Evolutionary conservation across 2,329 filamentous ascomycete species (phyloP).

Genomic region (Paecilomyces niveus): DNA sequence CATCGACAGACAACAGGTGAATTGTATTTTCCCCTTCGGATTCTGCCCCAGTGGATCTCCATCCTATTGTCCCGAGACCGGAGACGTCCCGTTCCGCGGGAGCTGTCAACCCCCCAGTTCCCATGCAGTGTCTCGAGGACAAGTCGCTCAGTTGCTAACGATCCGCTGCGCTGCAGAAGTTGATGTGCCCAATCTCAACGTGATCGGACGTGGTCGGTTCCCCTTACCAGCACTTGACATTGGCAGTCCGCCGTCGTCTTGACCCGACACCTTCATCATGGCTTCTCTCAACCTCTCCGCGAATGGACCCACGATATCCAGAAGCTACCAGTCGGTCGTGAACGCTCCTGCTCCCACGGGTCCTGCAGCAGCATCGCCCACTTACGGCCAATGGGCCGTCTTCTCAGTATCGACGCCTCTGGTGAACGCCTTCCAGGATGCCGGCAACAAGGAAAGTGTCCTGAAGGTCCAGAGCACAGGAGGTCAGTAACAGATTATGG

Average conservation of each 20-base stretch:
- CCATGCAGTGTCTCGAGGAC: background rate
- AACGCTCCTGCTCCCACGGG: slow-evolving; percentile 53
- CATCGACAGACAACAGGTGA: background rate
- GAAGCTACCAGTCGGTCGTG: slow-evolving; percentile 65
- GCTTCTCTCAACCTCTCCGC: slow-evolving; percentile 72
- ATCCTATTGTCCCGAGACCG: background rate
- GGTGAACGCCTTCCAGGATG: slow-evolving; percentile 85
- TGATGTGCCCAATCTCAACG: background rate
- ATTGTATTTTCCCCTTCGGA: background rate
- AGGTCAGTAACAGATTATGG: slow-evolving; percentile 47
- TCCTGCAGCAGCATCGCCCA: slow-evolving; percentile 60
- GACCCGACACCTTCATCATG: slow-evolving; percentile 45
- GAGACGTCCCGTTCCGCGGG: background rate
- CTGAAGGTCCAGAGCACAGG: slow-evolving; percentile 90
- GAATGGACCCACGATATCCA: slow-evolving; percentile 71
- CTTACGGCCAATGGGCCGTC: slow-evolving; percentile 86
- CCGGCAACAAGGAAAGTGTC: slow-evolving; percentile 80
- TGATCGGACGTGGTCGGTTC: background rate
- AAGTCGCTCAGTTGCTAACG: background rate
- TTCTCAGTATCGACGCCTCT: slow-evolving; percentile 90
- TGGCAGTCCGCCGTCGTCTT: background rate
- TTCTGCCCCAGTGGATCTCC: background rate
- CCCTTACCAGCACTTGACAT: background rate
- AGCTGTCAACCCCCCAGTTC: background rate
- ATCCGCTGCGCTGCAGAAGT: background rate